phyloP scores from a whole-genome alignment of 2,329 filamentous ascomycete species.

The Diaporthe sp. region DNA sequence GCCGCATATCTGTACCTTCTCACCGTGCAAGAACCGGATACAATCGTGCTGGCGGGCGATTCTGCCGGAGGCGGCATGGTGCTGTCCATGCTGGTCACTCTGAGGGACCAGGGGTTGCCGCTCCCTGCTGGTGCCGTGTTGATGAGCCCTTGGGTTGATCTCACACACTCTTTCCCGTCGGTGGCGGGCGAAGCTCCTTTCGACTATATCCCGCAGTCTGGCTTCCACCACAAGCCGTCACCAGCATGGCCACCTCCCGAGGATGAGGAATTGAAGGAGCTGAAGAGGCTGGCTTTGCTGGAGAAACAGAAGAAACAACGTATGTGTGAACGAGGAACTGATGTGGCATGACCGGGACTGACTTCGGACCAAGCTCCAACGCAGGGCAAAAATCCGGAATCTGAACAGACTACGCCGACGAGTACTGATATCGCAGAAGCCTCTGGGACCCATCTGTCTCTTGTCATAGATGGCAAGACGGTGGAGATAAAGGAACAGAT shows the following conservation, averaged over 20 bases:
- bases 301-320: conserved; percentile 55
- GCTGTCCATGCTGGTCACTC: conserved; percentile 80
- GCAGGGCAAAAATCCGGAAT: conserved; percentile 27
- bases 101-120: conserved; percentile 87
- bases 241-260: conserved; percentile 94
- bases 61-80: conserved; percentile 95
- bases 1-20: conserved; percentile 90
- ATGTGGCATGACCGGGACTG: conserved; percentile 49
- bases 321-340: background rate
- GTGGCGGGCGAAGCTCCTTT: conserved; percentile 78
- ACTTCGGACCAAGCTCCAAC: conserved; percentile 36
- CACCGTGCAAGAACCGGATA: conserved; percentile 79
- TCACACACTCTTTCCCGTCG: conserved; percentile 96
- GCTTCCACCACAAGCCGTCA: conserved; percentile 93
- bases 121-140: conserved; percentile 91
- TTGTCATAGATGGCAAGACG: conserved; percentile 78
- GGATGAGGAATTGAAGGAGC: conserved; percentile 75
- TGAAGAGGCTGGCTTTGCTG: conserved; percentile 61
- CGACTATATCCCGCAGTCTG: conserved; percentile 90
- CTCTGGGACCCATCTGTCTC: conserved; percentile 61
- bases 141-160: conserved; percentile 95
- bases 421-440: conserved; percentile 43
- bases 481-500: conserved; percentile 91
- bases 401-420: conserved; percentile 25
- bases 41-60: conserved; percentile 90